Evolutionary conservation across 495 filamentous ascomycete genomes (phyloP), one percentile per base, ranked within the genome.

Genomic region (Neohortaea acidophila): DNA sequence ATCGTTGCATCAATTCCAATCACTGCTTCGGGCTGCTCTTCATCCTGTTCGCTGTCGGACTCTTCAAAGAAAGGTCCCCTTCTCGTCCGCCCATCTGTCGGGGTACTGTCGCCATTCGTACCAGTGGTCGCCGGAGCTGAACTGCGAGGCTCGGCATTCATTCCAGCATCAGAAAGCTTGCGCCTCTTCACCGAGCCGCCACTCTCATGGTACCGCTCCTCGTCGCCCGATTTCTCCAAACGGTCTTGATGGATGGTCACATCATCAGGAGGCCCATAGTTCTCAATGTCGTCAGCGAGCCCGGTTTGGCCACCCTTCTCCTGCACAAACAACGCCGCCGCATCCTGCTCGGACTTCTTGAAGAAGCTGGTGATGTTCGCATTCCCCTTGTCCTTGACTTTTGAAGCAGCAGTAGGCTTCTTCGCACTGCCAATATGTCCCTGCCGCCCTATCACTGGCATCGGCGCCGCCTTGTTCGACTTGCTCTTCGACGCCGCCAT

Each of bases 281-380:
- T 47, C 46, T 4, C 34, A 26, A 21, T 26, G 30, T 9, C 21
- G 33, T 34, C 41, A 20, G 15, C 18, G 10, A 14, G 15, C 3
- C 1, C 12, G 38, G 30, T 18, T 52, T 36, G 18, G 40, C 24
- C 48, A 49, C 47, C 32, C 57, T 54, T 38, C 56, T 49, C 31
- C 56, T 56, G 45, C 51, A 52, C 38, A 43, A 66, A 47, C 50
- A 61, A 44, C 18, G 33, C 53, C 18, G 44, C 51, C 34, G 56
- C 55, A 14, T 60, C 53, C 14, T 63, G 52, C 8, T 79, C 71
- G 0, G 70, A 64, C 57, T 84, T 89, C 59, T 82, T 77, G 60
- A 89, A 89, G 55, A 84, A 89, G 43, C 59, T 78, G 41, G 85
- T 54, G 33, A 94, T 91, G 46, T 76, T 92, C 9, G 62, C 64